These are phyloP conservation scores for Rhizopogon vulgaris DNA, from an alignment of 768 basidiomycete species.

Conservation along the genomic window DNA sequence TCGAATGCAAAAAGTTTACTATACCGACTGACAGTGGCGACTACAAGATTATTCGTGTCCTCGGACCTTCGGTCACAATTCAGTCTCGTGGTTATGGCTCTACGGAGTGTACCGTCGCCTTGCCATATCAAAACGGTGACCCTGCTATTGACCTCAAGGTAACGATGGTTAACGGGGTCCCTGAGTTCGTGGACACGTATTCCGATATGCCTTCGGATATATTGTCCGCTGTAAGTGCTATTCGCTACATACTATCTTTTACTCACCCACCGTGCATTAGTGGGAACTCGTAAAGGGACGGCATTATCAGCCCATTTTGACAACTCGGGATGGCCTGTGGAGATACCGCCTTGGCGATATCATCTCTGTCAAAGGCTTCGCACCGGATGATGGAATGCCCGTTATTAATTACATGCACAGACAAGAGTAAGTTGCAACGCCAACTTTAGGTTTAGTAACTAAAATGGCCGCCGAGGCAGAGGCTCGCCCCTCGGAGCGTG, in stretches of 20 bases:
- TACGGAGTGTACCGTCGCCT: constrained; percentile 2
- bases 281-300: constrained; percentile 1
- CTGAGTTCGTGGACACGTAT: constrained; percentile 3
- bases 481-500: neutral
- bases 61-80: constrained; percentile 3
- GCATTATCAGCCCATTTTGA: constrained; percentile 4
- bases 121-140: neutral
- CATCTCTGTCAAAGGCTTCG: constrained; percentile 7
- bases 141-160: neutral
- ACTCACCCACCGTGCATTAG: neutral
- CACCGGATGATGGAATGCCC: constrained; percentile 3
- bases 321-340: constrained; percentile 9
- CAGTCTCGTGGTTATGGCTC: neutral
- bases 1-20: neutral
- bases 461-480: neutral
- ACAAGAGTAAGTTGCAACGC: constrained; percentile 1
- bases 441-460: neutral
- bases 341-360: constrained; percentile 6
- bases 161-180: constrained; percentile 1
- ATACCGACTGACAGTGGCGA: neutral
- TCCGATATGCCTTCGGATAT: neutral
- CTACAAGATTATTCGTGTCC: neutral
- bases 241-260: no score
- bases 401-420: constrained; percentile 4
- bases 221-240: neutral